A percentile compares a stretch with the other conserved stretches of the same genome.
Conservation (phyloP, 306 rosid species). For the Elaeagnus macrophylla region DNA sequence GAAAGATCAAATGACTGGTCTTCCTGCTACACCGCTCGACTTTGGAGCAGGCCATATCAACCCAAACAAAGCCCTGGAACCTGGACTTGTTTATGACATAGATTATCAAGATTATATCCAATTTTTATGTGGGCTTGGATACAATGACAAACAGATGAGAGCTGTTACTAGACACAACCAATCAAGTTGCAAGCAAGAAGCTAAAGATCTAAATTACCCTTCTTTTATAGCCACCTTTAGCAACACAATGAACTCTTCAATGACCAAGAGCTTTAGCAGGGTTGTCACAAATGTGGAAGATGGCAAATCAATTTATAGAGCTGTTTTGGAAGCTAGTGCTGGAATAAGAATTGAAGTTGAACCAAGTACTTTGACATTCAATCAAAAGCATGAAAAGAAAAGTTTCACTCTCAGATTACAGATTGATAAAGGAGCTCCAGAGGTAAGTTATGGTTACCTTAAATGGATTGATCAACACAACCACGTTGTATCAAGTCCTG, state of each 20-base stretch:
- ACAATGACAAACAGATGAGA: neutral
- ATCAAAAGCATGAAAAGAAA: neutral
- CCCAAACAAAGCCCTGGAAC: conserved; percentile 14
- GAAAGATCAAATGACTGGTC: neutral
- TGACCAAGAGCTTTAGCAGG: neutral
- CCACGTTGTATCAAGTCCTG: no score
- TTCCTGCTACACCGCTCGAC: neutral
- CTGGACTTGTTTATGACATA: conserved; percentile 13
- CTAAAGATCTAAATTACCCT: conserved; percentile 1
- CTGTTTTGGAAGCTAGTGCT: neutral
- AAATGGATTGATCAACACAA: no score
- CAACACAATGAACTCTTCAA: neutral
- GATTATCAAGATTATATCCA: conserved; percentile 11
- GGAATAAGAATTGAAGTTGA: conserved; percentile 5
- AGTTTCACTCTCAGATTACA: neutral
- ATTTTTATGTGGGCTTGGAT: conserved; percentile 1
- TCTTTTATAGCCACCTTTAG: conserved; percentile 2
- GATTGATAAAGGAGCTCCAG: neutral
- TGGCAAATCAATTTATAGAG: neutral
- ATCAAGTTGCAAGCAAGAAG: neutral
- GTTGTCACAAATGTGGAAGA: conserved; percentile 8
- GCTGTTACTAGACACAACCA: neutral
- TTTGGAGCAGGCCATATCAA: conserved; percentile 14
- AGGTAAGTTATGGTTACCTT: no score
- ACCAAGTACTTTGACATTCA: neutral